These are phyloP conservation scores for Leccinum griseonigrum DNA, from an alignment of 1,284 basidiomycete species.

Conservation along the genomic window DNA sequence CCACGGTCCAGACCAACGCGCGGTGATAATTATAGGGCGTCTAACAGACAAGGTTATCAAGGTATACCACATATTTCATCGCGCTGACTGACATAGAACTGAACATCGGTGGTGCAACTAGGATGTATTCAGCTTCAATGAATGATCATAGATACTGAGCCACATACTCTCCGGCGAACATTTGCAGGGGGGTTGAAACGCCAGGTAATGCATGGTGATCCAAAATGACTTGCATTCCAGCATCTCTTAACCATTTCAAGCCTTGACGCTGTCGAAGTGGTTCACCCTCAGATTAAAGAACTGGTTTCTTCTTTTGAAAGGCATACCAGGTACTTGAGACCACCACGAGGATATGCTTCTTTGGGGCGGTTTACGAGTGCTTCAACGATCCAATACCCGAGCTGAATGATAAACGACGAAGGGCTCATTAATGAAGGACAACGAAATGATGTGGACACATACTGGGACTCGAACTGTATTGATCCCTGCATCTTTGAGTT, in stretches of 20 bases:
- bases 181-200: conserved; percentile 54
- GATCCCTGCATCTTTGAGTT: conserved; percentile 51
- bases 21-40: conserved; percentile 69
- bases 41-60: conserved; percentile 33
- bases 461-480: conserved; percentile 78
- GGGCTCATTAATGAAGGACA: not conserved
- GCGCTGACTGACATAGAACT: conserved; percentile 60
- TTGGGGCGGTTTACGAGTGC: conserved; percentile 56
- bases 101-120: conserved; percentile 62
- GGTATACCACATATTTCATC: not conserved
- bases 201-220: conserved; percentile 80
- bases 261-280: conserved; percentile 50
- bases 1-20: conserved; percentile 72
- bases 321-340: conserved; percentile 59
- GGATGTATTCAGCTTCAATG: conserved; percentile 6
- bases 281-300: not conserved
- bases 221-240: conserved; percentile 64
- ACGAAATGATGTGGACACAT: conserved; percentile 19
- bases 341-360: conserved; percentile 70
- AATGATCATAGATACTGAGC: conserved; percentile 3
- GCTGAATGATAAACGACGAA: conserved; percentile 35
- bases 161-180: conserved; percentile 63
- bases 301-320: not conserved
- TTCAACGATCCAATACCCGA: conserved; percentile 82
- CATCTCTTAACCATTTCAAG: conserved; percentile 52